Conservation (phyloP, 2,329 filamentous ascomycete genomes). For the Thielaviopsis populi region DNA sequence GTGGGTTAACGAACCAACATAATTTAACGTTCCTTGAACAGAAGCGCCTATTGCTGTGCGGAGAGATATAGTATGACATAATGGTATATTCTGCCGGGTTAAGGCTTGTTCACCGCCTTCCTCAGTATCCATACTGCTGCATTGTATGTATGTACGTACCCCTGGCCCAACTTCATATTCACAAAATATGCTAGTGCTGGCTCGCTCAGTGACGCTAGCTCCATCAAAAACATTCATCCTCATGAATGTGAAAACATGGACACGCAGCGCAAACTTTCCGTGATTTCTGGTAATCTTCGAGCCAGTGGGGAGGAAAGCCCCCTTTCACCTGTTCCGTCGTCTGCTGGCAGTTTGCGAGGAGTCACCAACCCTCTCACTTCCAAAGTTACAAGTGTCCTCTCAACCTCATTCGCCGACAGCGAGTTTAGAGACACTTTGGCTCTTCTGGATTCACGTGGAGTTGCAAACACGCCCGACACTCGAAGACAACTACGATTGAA, state of each 20-base stretch:
- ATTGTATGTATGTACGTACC: neutral
- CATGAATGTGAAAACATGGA: conserved; percentile 7
- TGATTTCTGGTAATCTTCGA: neutral
- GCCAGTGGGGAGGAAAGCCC: neutral
- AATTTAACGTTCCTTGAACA: neutral
- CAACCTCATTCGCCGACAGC: conserved; percentile 79
- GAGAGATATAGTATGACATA: conserved; percentile 4
- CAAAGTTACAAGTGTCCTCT: conserved; percentile 72
- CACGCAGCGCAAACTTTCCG: conserved; percentile 1
- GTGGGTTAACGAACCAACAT: neutral
- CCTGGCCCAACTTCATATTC: neutral
- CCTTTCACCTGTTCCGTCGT: conserved; percentile 21
- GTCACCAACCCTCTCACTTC: conserved; percentile 49
- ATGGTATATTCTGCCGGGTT: neutral
- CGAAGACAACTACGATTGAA: conserved; percentile 67
- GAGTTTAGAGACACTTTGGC: conserved; percentile 77
- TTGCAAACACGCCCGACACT: conserved; percentile 62
- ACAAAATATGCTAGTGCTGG: neutral
- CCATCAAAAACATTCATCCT: neutral
- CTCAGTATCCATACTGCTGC: neutral
- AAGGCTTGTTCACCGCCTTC: neutral
- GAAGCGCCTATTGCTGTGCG: neutral
- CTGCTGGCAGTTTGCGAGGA: conserved; percentile 23
- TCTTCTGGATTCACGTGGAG: conserved; percentile 56
- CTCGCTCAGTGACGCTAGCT: neutral